phyloP scores from a whole-genome alignment of 768 basidiomycete genomes.

The Podaxis sp. region DNA sequence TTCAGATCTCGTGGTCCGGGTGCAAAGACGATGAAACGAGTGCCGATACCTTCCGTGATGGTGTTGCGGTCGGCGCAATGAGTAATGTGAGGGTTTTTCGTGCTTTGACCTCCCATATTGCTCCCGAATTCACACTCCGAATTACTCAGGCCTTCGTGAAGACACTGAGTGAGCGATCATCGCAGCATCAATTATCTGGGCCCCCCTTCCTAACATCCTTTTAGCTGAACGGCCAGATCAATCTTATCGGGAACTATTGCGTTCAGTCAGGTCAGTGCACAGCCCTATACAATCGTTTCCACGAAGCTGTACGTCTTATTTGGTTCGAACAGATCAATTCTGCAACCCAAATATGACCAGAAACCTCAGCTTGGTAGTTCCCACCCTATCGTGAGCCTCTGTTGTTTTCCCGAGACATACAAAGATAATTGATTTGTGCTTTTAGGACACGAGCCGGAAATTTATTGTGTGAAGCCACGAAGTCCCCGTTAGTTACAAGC shows the following conservation, averaged over 20 bases:
- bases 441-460: constrained; percentile 35
- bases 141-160: constrained; percentile 57
- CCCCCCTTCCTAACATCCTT: background rate
- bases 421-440: constrained; percentile 1
- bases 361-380: constrained; percentile 75
- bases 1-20: constrained; percentile 69
- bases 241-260: constrained; percentile 64
- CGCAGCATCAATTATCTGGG: background rate
- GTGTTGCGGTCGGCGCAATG: constrained; percentile 76
- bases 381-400: constrained; percentile 54
- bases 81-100: constrained; percentile 56
- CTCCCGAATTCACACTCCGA: background rate
- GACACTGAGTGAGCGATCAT: constrained; percentile 39
- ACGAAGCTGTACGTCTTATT: background rate
- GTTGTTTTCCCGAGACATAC: background rate
- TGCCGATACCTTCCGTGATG: constrained; percentile 64
- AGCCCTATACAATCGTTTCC: too few relatives aligned
- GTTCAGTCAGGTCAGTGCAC: constrained; percentile 47
- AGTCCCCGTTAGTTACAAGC: background rate
- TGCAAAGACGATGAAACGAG: constrained; percentile 74
- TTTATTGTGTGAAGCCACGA: constrained; percentile 28
- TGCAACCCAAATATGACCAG: constrained; percentile 63
- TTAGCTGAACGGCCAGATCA: constrained; percentile 52
- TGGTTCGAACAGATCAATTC: constrained; percentile 40
- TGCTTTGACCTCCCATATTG: background rate